phyloP scores from a whole-genome alignment of 106 monocot species.

The Acorus calamus region DNA sequence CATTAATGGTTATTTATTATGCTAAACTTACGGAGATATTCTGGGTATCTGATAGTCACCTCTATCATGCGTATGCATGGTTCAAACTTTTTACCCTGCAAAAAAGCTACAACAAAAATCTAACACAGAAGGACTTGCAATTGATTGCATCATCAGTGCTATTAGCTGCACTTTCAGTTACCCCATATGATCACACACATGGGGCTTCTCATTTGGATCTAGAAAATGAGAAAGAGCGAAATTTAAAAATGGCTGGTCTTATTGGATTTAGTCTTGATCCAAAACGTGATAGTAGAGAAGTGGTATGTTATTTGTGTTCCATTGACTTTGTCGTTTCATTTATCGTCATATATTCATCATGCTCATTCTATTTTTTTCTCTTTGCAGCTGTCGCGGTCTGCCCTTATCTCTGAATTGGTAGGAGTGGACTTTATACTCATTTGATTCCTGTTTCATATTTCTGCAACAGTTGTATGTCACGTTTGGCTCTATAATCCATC shows the following conservation, averaged over 20 bases:
- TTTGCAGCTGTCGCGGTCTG: constrained; percentile 73
- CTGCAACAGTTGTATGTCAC: not conserved
- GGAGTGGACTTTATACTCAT: not conserved
- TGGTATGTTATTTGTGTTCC: constrained; percentile 33
- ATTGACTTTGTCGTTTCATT: not conserved
- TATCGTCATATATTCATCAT: not conserved
- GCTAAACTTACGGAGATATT: constrained; percentile 90
- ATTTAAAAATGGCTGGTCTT: constrained; percentile 66
- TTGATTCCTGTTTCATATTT: constrained; percentile 1
- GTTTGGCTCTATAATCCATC: not conserved
- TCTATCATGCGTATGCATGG: constrained; percentile 98
- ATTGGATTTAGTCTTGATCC: constrained; percentile 72
- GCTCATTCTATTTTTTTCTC: constrained; percentile 3
- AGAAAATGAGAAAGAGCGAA: constrained; percentile 91
- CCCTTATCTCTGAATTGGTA: constrained; percentile 81
- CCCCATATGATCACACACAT: constrained; percentile 63
- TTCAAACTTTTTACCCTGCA: constrained; percentile 78
- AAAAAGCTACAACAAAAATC: constrained; percentile 91
- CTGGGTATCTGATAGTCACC: constrained; percentile 75
- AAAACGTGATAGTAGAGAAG: constrained; percentile 65
- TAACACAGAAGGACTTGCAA: constrained; percentile 88
- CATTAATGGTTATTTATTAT: constrained; percentile 86
- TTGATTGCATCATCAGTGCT: constrained; percentile 91
- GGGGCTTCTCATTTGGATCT: constrained; percentile 83
- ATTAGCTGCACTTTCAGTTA: constrained; percentile 77